These are phyloP conservation scores for Hysterangium stoloniferum DNA, from an alignment of 768 basidiomycete genomes.

Conservation along the genomic window DNA sequence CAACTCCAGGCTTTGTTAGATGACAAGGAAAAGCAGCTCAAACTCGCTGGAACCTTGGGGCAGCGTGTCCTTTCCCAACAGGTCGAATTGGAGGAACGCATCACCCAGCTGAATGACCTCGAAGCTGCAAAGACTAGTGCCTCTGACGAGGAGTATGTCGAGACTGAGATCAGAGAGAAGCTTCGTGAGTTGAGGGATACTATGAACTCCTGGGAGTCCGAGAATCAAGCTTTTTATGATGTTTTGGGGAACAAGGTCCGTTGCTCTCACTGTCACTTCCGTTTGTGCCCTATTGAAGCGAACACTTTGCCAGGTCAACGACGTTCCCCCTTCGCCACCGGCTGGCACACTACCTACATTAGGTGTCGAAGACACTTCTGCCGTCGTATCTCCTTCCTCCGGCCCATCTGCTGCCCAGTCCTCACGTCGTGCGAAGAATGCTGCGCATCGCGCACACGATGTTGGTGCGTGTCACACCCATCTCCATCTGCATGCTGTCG, in stretches of 20 bases:
- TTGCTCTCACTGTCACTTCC: slow-evolving; percentile 14
- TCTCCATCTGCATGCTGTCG: slow-evolving; percentile 6
- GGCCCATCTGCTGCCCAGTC: slow-evolving; percentile 80
- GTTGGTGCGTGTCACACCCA: slow-evolving; percentile 53
- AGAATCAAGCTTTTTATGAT: slow-evolving; percentile 69
- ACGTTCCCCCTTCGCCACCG: slow-evolving; percentile 30
- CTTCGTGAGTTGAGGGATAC: slow-evolving; percentile 74
- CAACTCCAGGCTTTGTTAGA: slow-evolving; percentile 60
- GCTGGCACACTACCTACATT: background rate
- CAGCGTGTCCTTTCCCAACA: slow-evolving; percentile 92
- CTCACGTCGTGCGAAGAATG: slow-evolving; percentile 79
- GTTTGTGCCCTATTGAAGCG: background rate
- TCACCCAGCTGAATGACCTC: slow-evolving; percentile 52
- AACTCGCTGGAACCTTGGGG: slow-evolving; percentile 86
- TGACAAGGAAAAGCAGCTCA: slow-evolving; percentile 86
- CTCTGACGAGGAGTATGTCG: slow-evolving; percentile 53
- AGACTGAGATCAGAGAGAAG: slow-evolving; percentile 59
- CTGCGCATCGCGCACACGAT: slow-evolving; percentile 82
- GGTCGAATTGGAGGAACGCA: slow-evolving; percentile 85
- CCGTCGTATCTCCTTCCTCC: slow-evolving; percentile 23
- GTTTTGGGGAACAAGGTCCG: slow-evolving; percentile 60
- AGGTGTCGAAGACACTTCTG: background rate
- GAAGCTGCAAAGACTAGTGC: slow-evolving; percentile 43
- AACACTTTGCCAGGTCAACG: slow-evolving; percentile 26
- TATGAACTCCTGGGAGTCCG: slow-evolving; percentile 67